Evolutionary conservation across 352 stramenopile genomes (phyloP).

Genomic region (Phytophthora cactorum): DNA sequence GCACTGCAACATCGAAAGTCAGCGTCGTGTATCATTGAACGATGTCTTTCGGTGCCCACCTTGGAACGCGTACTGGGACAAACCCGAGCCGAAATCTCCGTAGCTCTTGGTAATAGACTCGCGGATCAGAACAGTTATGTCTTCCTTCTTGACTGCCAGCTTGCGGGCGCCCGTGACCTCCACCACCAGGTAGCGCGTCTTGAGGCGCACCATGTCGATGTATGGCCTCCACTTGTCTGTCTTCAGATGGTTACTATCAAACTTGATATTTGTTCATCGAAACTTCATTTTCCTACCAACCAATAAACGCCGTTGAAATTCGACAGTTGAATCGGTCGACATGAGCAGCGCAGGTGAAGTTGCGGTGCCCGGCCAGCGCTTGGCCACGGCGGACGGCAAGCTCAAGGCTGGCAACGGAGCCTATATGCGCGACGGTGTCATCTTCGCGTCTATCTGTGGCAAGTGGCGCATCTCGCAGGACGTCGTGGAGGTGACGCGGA

Average conservation of each 20-base stretch:
- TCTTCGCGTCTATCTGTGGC: conserved; percentile 78
- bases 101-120: conserved; percentile 74
- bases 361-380: conserved; percentile 64
- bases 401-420: conserved; percentile 52
- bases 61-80: conserved; percentile 84
- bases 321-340: conserved; percentile 3
- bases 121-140: conserved; percentile 59
- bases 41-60: conserved; percentile 33
- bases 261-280: neutral
- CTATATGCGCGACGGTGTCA: conserved; percentile 64
- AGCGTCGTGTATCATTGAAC: neutral
- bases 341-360: conserved; percentile 40
- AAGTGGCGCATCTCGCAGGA: conserved; percentile 45
- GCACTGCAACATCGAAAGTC: conserved; percentile 40
- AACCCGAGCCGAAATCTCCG: conserved; percentile 68
- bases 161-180: conserved; percentile 58
- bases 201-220: conserved; percentile 71
- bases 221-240: neutral
- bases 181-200: conserved; percentile 78
- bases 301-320: conserved; percentile 25
- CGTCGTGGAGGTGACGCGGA: conserved; percentile 56
- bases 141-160: conserved; percentile 61
- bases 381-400: conserved; percentile 44
- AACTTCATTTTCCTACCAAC: conserved; percentile 7
- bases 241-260: neutral